phyloP scores from a whole-genome alignment of 768 basidiomycete genomes.

The Tricholoma matsutake region DNA sequence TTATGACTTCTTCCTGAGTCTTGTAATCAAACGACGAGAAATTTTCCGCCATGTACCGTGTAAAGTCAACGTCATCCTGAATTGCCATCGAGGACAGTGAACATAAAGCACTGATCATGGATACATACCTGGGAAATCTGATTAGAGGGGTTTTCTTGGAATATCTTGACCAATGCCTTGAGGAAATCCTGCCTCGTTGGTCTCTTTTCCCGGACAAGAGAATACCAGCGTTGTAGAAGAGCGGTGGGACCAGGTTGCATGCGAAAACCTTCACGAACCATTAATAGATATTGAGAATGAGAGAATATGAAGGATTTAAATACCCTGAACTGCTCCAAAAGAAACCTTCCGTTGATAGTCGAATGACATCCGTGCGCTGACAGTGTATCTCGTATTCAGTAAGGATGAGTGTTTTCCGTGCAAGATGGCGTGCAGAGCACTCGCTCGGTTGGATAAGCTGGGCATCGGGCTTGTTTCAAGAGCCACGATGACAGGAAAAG shows the following conservation, averaged over 20 bases:
- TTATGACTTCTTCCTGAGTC: constrained; percentile 88
- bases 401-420: constrained; percentile 89
- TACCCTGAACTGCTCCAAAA: constrained; percentile 52
- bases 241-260: constrained; percentile 64
- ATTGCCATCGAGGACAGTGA: constrained; percentile 3
- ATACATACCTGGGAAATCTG: constrained; percentile 54
- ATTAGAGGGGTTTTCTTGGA: constrained; percentile 65
- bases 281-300: background rate
- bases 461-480: constrained; percentile 80
- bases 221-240: constrained; percentile 86
- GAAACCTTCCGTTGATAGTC: constrained; percentile 71
- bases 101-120: background rate
- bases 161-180: constrained; percentile 75
- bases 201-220: constrained; percentile 90
- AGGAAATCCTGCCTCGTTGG: constrained; percentile 82
- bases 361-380: constrained; percentile 79
- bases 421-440: constrained; percentile 72
- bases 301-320: constrained; percentile 3
- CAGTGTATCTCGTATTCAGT: constrained; percentile 79
- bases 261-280: constrained; percentile 52
- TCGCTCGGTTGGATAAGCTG: constrained; percentile 69
- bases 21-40: constrained; percentile 92
- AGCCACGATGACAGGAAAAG: constrained; percentile 88
- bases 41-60: constrained; percentile 93
- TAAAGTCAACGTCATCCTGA: constrained; percentile 82